Conservation (phyloP, 2,329 filamentous ascomycete genomes). For the Pseudogymnoascus sp. region DNA sequence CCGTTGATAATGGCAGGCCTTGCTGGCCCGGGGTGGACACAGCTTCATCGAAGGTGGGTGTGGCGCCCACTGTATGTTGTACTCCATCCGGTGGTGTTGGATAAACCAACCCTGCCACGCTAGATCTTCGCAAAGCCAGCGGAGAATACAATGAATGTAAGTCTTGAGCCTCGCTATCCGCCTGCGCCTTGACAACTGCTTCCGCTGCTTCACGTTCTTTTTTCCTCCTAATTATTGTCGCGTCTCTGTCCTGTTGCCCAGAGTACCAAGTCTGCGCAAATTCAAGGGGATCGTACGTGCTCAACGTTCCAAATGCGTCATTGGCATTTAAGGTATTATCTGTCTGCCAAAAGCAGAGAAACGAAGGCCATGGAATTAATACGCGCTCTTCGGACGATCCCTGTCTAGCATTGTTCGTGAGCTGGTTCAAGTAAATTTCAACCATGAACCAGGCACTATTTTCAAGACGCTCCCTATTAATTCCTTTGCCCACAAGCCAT, state of each 20-base stretch:
- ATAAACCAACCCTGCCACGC: conserved; percentile 51
- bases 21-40: conserved; percentile 46
- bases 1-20: background rate
- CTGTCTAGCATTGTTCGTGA: background rate
- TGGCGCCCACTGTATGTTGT: conserved; percentile 43
- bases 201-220: conserved; percentile 39
- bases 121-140: conserved; percentile 40
- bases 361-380: conserved; percentile 27
- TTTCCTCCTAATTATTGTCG: conserved; percentile 38
- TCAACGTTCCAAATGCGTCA: background rate
- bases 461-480: conserved; percentile 22
- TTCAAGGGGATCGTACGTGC: conserved; percentile 25
- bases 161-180: conserved; percentile 34
- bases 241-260: conserved; percentile 32
- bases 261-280: conserved; percentile 31
- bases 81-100: conserved; percentile 63
- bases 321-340: background rate
- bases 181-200: conserved; percentile 32
- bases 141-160: conserved; percentile 42
- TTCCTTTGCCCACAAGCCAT: conserved; percentile 25
- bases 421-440: conserved; percentile 17
- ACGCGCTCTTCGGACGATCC: conserved; percentile 14
- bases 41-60: conserved; percentile 47
- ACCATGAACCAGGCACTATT: conserved; percentile 27
- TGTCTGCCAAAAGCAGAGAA: conserved; percentile 25